Evolutionary conservation across 2,329 filamentous ascomycete genomes (phyloP), one percentile per base, ranked within the genome.

Genomic region (Hypoxylon sp.): DNA sequence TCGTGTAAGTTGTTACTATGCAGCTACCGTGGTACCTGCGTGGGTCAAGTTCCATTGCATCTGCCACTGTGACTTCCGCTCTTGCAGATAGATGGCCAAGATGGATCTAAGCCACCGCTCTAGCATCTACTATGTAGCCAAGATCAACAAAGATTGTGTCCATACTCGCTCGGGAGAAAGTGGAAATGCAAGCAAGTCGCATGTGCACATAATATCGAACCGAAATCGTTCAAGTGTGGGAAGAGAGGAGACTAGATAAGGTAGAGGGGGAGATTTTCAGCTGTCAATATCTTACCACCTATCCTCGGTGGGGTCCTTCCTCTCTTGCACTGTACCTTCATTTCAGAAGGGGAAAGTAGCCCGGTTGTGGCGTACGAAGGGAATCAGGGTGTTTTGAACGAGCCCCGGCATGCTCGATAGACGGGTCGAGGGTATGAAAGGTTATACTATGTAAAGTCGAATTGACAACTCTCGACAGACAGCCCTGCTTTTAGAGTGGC

Each of bases 21-120:
- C 46, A 67, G 63, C 51, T 55, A 60, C 58, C 34, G 64, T 62
- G 60, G 70, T 59, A 71, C 70, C 69, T 72, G 70, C 68, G 64
- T 68, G 52, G 62, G 64, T 61, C 57, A 50, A 62, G 65, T 67
- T 59, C 56, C 65, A 67, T 72, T 62, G 61, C 68, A 70, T 66
- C 56, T 62, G 61, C 65, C 64, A 58, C 63, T 56, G 55, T 51
- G 53, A 50, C 64, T 69, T 60, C 62, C 61, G 65, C 61, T 67
- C 59, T 62, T 65, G 65, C 59, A 69, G 62, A 20, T 54, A 69
- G 62, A 20, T 54, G 56, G 43, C 52, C 39, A 37, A 57, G 37
- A 49, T 13, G 28, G 34, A 56, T 46, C 51, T 41, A 56, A 52
- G 48, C 50, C 56, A 52, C 59, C n/a, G n/a, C n/a, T n/a, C 32